These are phyloP conservation scores for Cordia subcordata DNA, from an alignment of 257 asterid species.

Conservation along the genomic window DNA sequence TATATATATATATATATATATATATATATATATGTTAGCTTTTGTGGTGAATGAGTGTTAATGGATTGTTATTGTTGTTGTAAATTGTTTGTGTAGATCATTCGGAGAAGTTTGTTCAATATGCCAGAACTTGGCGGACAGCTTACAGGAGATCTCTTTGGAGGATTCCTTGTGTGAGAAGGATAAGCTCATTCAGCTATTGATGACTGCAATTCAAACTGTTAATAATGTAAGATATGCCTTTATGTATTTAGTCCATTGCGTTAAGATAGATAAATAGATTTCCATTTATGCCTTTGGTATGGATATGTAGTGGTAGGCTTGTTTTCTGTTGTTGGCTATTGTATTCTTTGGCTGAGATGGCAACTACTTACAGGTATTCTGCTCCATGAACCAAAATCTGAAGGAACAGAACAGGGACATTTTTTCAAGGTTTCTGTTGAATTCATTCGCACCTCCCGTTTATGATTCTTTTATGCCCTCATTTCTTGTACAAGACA, in stretches of 20 bases:
- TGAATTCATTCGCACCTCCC: constrained; percentile 7
- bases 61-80: not conserved
- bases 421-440: constrained; percentile 48
- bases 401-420: constrained; percentile 49
- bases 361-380: constrained; percentile 52
- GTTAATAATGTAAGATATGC: constrained; percentile 48
- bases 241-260: not conserved
- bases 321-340: not conserved
- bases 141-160: constrained; percentile 39
- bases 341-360: constrained; percentile 7
- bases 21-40: not conserved
- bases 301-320: not conserved
- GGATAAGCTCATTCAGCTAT: constrained; percentile 48
- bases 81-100: constrained; percentile 45
- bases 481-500: not conserved
- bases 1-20: not conserved
- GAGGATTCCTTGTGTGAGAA: constrained; percentile 45
- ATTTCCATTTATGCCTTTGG: not conserved
- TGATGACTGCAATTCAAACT: constrained; percentile 43
- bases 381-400: constrained; percentile 46
- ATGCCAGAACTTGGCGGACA: constrained; percentile 39
- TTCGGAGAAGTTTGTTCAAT: constrained; percentile 46
- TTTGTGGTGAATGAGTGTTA: not conserved
- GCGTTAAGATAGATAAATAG: not conserved
- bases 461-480: not conserved